Conservation (phyloP, 108 stramenopile genomes). For the Cyclostephanos invisitatus region DNA sequence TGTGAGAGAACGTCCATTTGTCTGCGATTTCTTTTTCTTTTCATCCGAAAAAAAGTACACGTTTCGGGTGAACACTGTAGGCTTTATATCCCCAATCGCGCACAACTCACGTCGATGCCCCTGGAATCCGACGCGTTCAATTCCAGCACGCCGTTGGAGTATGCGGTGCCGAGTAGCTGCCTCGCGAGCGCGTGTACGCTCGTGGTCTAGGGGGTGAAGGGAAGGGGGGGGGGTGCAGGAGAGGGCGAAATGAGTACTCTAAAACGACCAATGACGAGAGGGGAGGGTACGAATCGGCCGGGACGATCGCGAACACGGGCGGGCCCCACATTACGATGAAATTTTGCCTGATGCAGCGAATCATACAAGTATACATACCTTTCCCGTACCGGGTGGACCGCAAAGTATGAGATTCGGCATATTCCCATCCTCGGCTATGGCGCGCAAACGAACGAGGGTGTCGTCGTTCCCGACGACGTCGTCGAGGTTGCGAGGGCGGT, state of each 20-base stretch:
- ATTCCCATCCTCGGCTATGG: slow-evolving; percentile 94
- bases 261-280: too few species aligned
- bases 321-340: too few species aligned
- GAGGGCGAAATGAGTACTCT: too few species aligned
- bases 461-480: slow-evolving; percentile 99
- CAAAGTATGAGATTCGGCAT: slow-evolving; percentile 96
- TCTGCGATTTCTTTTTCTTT: too few species aligned
- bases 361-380: slow-evolving; percentile 44
- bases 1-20: neutral
- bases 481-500: slow-evolving; percentile 79
- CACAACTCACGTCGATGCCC: slow-evolving; percentile 89
- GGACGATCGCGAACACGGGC: too few species aligned
- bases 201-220: slow-evolving; percentile 63
- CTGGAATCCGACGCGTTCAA: slow-evolving; percentile 98
- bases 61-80: too few species aligned
- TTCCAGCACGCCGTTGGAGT: slow-evolving; percentile 81
- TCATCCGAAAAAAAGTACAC: too few species aligned
- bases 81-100: too few species aligned
- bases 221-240: too few species aligned
- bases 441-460: slow-evolving; percentile 85
- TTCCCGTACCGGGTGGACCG: slow-evolving; percentile 94
- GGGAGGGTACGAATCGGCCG: too few species aligned
- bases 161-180: slow-evolving; percentile 80
- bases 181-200: slow-evolving; percentile 89
- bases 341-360: too few species aligned